Conservation (phyloP, 257 asterid genomes). For the Thymus mandschuricus region DNA sequence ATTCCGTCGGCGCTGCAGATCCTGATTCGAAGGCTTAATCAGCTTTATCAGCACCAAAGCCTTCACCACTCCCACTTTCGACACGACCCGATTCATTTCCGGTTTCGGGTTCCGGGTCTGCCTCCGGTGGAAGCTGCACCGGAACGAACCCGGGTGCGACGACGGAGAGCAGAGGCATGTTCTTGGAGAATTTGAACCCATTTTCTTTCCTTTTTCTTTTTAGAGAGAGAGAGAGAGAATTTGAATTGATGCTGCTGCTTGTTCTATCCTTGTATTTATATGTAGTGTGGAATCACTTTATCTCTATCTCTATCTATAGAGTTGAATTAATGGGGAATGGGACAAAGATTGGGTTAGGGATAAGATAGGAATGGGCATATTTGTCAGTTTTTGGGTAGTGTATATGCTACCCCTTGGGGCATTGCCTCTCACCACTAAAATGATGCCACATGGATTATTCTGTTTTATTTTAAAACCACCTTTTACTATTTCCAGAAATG, state of each 20-base stretch:
- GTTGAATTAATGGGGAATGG: too few species aligned
- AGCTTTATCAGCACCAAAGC: slow-evolving; percentile 32
- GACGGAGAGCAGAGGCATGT: slow-evolving; percentile 39
- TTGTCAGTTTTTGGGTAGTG: too few species aligned
- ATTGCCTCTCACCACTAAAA: too few species aligned
- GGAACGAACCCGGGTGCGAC: slow-evolving; percentile 45
- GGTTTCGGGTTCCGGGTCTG: slow-evolving; percentile 18
- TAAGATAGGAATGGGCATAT: too few species aligned
- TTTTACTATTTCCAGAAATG: too few species aligned
- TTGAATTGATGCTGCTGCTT: neutral
- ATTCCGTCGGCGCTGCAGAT: slow-evolving; percentile 38
- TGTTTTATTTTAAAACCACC: too few species aligned
- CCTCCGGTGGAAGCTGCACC: slow-evolving; percentile 40
- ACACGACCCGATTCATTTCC: slow-evolving; percentile 12
- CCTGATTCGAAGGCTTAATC: slow-evolving; percentile 34
- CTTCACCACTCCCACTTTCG: slow-evolving; percentile 26
- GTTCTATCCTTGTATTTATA: too few species aligned
- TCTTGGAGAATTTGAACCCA: slow-evolving; percentile 29
- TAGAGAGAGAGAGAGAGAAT: neutral
- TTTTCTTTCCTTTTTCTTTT: neutral
- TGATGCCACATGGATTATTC: too few species aligned
- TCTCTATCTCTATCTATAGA: too few species aligned
- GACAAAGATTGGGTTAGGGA: too few species aligned
- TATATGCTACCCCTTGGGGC: too few species aligned
- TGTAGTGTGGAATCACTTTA: too few species aligned